Base-by-base conservation (phyloP, 345 rosid species). In the Limnanthes douglasii region DNA sequence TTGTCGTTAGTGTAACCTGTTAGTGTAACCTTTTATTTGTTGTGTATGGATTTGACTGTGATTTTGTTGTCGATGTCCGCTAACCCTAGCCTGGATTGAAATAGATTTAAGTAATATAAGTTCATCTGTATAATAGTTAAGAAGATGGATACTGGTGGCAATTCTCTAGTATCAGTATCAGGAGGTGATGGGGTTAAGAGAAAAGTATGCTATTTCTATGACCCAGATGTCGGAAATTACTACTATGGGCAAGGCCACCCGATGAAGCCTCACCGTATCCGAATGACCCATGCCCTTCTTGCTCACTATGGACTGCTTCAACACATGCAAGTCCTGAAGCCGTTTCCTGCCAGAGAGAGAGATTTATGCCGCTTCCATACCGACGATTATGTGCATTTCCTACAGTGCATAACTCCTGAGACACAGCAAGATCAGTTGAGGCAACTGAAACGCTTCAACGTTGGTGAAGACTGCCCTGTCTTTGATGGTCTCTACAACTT, bases 361-460 rank as follows among this genome's bases (percentile, higher is more conserved):
- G 85, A 75, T 22, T 79, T 75, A 23, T 71, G 85, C 48, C 76
- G 79, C 37, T 73, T 77, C 64, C 88, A 77, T 21, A 69, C 78
- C 2, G 78, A 73, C 49, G 75, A 73, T 44, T 73, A 66, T 21
- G 82, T 73, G 42, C 21, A 63, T 46, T 77, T 77, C 22, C 72
- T 77, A 37, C 75, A 70, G 19, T 59, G 59, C 64, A 73, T 73
- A 3, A 73, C 78, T 14, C 82, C 78, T 17, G 79, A 75, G 41
- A 65, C 79, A 3, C 85, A 75, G 65, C 86, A 76, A 51, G 78
- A 76, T 34, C 81, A 69, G 46, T 53, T 72, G 14, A 60, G 81
- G 39, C 81, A 72, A 30, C 86, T 69, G 40, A 76, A 69, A 50
- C 56, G 86, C 37, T 72, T 76, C 45, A 72, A 76, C 48, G 86